Base-by-base conservation (phyloP, 2,329 filamentous ascomycete genomes). In the Ophiostoma tasmaniense region DNA sequence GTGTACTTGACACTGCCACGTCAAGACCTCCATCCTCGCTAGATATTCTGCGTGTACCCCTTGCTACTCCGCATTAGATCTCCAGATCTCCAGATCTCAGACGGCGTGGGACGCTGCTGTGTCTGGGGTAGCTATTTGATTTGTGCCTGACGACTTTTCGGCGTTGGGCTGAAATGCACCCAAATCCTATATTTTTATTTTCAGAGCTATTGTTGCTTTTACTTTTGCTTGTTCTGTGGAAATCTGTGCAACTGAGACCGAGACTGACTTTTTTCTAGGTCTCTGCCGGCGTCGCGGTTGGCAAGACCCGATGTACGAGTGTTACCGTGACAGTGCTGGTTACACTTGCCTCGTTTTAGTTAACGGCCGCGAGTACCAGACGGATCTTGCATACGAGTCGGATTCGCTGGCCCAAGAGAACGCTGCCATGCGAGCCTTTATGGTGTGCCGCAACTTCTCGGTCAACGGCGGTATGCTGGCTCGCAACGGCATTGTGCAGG, bases 371-470 rank as follows among this genome's bases (percentile, higher is more conserved):
- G 92, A 97, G 82, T 98, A 97, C 81, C 92, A 93, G 78, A 97
- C 93, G 61, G 93, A 97, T 78, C 85, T 90, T 50, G 86, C 89
- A 72, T 96, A 95, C 81, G 88, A 91, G 77, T 91, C 90, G 72
- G 91, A 94, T 77, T 83, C 86, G 66, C 84, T 96, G 73, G 94
- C 94, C 64, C 91, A 93, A 76, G 93, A 98, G 79, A 95, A 94
- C 75, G 94, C 94, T 33, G 94, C 94, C 71, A 96, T 96, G 87
- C 90, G 93, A 72, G 94, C 94, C 70, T 98, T 97, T 80, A 94
- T 97, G 87, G 95, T 97, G 74, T 97, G 94, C 83, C 90, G 93
- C 73, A 97, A 97, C 84, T 97, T 97, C 81, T 96, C 92, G 69
- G 91, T 96, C 79, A 97, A 97, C 77, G 93, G 96, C 75, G 94